Evolutionary conservation across 2,329 filamentous ascomycete species (phyloP), one percentile per base, ranked within the genome.

Genomic region (Parastagonospora nodorum): DNA sequence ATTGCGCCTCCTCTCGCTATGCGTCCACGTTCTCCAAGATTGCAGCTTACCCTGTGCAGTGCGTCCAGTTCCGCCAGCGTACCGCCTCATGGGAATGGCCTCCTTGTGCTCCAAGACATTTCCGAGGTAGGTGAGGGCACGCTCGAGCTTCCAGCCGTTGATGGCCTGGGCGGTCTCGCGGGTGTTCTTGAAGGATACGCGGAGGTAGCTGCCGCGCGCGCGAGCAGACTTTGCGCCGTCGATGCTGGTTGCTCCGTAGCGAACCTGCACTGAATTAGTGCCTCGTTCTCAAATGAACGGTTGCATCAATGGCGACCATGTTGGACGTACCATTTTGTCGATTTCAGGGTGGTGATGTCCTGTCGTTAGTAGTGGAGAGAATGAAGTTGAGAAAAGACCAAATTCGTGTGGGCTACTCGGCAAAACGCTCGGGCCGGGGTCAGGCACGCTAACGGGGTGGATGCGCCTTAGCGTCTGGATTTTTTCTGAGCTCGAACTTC

Each of bases 181-280:
- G 78, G 94, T 99, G 88, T 99, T 99, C 89, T 99, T 99, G 90
- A 97, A 99, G 73, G 90, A 96, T 73, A 97, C 93, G 78, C 94
- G 92, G 74, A 99, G 90, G 86, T 97, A 99, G 79, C 92, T 92
- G 81, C 95, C 94, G 82, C 94, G 92, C 77, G 93, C 89, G 84
- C 93, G 91, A 81, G 94, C 94, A 83, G 90, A 96, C 87, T 73
- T 73, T 69, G 68, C 69, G 66, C 70, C 70, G 58, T 71, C 67
- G 61, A 73, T 70, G 55, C 50, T 54, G 61, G 64, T 65, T 56
- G 69, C 69, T 65, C 64, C 70, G 70, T 73, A 73, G 62, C 70
- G 70, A 64, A 73, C 70, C 70, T 73, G 65, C 45, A 45, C 47
- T 45, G 49, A 60, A 63, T 69, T 68, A 69, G 61, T 57, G 50